These are phyloP conservation scores for Astraeus odoratus DNA, from an alignment of 768 basidiomycete species.

Conservation along the genomic window DNA sequence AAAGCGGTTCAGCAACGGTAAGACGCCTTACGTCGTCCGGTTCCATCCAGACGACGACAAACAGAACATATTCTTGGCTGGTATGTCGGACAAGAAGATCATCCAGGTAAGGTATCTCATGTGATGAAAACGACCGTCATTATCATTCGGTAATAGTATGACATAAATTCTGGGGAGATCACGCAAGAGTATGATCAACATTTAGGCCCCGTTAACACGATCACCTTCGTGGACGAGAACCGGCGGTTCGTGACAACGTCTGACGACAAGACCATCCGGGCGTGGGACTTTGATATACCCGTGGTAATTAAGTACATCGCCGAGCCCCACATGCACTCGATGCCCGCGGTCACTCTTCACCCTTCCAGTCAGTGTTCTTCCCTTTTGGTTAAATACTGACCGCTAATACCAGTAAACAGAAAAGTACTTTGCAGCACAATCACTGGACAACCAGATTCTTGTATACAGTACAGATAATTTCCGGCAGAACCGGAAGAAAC, in stretches of 20 bases:
- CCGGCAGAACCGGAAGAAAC: slow-evolving; percentile 97
- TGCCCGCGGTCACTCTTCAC: slow-evolving; percentile 96
- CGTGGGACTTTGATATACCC: slow-evolving; percentile 99
- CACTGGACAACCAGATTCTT: slow-evolving; percentile 96
- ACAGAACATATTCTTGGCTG: slow-evolving; percentile 92
- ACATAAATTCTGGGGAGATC: slow-evolving; percentile 91
- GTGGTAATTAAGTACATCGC: slow-evolving; percentile 99
- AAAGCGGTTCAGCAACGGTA: slow-evolving; percentile 95
- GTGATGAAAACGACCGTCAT: background rate
- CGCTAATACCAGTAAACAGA: slow-evolving; percentile 37
- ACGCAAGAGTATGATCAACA: slow-evolving; percentile 99
- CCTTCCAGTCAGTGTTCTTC: slow-evolving; percentile 70
- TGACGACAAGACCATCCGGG: slow-evolving; percentile 97
- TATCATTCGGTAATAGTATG: slow-evolving; percentile 56
- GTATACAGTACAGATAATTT: slow-evolving; percentile 98
- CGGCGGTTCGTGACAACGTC: slow-evolving; percentile 96
- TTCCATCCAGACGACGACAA: slow-evolving; percentile 98
- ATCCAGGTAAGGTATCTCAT: slow-evolving; percentile 62
- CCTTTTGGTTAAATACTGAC: slow-evolving; percentile 5
- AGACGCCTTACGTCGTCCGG: slow-evolving; percentile 90
- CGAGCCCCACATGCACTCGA: slow-evolving; percentile 98
- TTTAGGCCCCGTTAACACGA: slow-evolving; percentile 95
- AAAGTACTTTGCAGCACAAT: slow-evolving; percentile 97
- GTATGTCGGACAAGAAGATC: slow-evolving; percentile 99
- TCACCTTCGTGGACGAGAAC: slow-evolving; percentile 98